Evolutionary conservation across 2,329 filamentous ascomycete species (phyloP).

Genomic region (Penicillium sp.): DNA sequence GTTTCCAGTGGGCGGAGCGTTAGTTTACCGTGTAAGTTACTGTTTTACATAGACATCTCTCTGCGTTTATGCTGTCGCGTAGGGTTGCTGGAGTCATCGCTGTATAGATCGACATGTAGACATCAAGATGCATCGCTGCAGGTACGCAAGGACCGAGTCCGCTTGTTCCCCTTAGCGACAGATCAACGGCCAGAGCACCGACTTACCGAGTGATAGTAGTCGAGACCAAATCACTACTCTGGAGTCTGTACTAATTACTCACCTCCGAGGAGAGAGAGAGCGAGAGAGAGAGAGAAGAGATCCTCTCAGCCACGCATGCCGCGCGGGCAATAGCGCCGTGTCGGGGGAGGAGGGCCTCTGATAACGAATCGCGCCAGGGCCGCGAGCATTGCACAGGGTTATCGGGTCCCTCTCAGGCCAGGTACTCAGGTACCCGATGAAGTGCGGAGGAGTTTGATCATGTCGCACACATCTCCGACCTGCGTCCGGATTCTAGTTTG

Average conservation of each 20-base stretch:
- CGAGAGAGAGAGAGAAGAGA: background rate
- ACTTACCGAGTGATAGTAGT: background rate
- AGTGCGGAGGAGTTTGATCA: constrained; percentile 13
- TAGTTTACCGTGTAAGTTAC: background rate
- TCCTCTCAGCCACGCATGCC: background rate
- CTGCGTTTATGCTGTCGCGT: too few relatives aligned
- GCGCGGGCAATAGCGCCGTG: constrained; percentile 3
- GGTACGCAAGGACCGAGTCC: constrained; percentile 2
- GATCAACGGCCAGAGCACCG: background rate
- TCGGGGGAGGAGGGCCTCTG: background rate
- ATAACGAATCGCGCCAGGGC: constrained; percentile 18
- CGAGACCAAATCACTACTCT: background rate
- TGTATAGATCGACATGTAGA: too few relatives aligned
- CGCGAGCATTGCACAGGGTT: constrained; percentile 1
- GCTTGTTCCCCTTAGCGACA: background rate
- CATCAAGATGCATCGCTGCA: background rate
- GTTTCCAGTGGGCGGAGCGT: background rate
- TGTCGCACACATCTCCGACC: constrained; percentile 7
- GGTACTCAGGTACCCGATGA: constrained; percentile 8
- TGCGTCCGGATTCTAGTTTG: background rate
- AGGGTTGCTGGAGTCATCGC: too few relatives aligned
- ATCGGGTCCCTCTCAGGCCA: constrained; percentile 3
- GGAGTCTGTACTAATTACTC: background rate
- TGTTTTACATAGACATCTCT: background rate
- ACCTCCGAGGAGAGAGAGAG: background rate